Percentiles rank a stretch among this genome's conserved stretches.
phyloP scores from a whole-genome alignment of 768 basidiomycete species.

The Psilocybe cubensis region DNA sequence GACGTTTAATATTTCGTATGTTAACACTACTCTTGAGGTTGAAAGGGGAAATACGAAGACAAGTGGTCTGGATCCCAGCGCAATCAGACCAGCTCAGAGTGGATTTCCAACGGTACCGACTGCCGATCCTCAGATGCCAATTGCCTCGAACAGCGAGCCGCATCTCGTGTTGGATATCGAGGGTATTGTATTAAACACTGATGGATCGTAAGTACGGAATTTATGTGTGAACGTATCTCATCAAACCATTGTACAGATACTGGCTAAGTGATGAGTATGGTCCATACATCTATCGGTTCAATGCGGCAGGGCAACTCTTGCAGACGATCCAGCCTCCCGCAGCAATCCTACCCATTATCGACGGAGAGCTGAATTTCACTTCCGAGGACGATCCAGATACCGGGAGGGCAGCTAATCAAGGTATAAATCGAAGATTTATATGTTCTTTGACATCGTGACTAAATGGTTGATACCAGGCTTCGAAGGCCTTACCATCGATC shows the following conservation, averaged over 20 bases:
- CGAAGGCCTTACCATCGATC: conserved; percentile 59
- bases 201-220: conserved; percentile 52
- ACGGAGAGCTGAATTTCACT: conserved; percentile 57
- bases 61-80: conserved; percentile 55
- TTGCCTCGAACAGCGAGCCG: conserved; percentile 41
- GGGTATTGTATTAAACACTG: conserved; percentile 57
- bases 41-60: conserved; percentile 51
- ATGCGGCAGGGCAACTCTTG: conserved; percentile 47
- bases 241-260: conserved; percentile 36
- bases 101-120: conserved; percentile 31
- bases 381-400: conserved; percentile 49
- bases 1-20: conserved; percentile 55
- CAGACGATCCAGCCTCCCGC: conserved; percentile 61
- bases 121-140: conserved; percentile 50
- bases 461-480: conserved; percentile 42
- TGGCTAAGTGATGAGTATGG: conserved; percentile 77
- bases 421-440: conserved; percentile 25
- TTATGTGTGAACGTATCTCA: neutral
- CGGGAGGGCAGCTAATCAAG: conserved; percentile 60
- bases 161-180: conserved; percentile 61
- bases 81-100: conserved; percentile 43
- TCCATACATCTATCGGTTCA: conserved; percentile 63
- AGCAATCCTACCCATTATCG: conserved; percentile 53
- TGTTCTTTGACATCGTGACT: neutral
- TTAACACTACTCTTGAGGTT: conserved; percentile 40